Evolutionary conservation across 1,284 basidiomycete genomes (phyloP), one percentile per base, ranked within the genome.

Genomic region (Xerocomus amazonicus): DNA sequence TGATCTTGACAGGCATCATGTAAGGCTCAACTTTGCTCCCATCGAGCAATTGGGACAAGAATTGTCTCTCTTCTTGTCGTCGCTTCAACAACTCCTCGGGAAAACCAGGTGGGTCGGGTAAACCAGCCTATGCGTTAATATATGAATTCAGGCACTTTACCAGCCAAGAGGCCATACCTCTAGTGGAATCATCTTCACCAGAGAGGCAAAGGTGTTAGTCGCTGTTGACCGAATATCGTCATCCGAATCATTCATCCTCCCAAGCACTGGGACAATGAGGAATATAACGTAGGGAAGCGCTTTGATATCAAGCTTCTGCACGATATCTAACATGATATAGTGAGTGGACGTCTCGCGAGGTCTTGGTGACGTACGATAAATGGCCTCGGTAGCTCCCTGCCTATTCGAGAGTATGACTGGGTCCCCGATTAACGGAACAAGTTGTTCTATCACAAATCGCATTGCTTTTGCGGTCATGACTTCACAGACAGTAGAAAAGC

Each of bases 121-220:
- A 75, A 46, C 96, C 97, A 56, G 92, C 90, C 90, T 94, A 58
- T 90, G 59, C 19, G 3, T 44, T 47, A 42, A 3, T 40, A 42
- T 46, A 43, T 12, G 6, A 8, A 26, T 23, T 23, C 19, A 4
- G 19, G 19, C 19, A 23, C 19, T 23, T 23, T 23, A 23, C 19
- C 19, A 23, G 19, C 19, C 4, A 23, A 23, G 19, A 23, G 19
- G 19, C 19, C 76, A 56, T 52, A 92, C 91, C 79, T 99, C 97
- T 1, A 99, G 78, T 4, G 97, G 97, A 6, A 99, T 93, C 88
- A 99, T 96, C 76, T 99, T 98, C 59, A 99, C 91, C n/a, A 99
- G 74, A 3, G 92, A 90, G 0, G 97, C 97, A 66, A 99, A 99
- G 0, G 95, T 97, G 63, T 94, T 94, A 8, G 97, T 98, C 0